Percentiles rank a stretch among this genome's conserved stretches.
Conservation (phyloP, 1,139 yeast genomes). For the Pichia sp. region DNA sequence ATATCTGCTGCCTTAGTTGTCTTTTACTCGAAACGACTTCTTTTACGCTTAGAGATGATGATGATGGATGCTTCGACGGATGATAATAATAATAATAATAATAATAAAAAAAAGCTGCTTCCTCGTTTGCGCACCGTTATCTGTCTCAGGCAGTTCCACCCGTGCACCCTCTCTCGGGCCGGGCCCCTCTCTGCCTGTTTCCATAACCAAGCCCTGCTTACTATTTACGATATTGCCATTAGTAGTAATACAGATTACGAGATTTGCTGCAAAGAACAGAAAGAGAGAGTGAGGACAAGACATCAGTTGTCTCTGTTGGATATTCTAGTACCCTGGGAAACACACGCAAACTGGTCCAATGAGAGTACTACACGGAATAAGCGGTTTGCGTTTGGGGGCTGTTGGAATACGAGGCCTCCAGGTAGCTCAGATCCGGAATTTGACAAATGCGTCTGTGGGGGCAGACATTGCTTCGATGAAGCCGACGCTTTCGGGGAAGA, state of each 20-base stretch:
- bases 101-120: neutral
- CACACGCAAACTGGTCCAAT: neutral
- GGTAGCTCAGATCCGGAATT: neutral
- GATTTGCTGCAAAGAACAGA: no score
- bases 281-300: no score
- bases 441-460: neutral
- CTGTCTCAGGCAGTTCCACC: neutral
- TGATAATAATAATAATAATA: neutral
- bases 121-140: neutral
- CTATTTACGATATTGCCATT: neutral
- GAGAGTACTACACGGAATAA: neutral
- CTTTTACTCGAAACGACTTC: no score
- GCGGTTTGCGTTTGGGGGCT: neutral
- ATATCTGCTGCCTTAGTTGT: no score
- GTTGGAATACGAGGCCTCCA: conserved; percentile 1
- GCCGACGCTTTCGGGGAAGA: conserved; percentile 4
- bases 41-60: no score
- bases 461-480: neutral
- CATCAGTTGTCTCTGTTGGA: no score
- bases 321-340: neutral
- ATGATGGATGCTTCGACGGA: no score
- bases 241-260: neutral
- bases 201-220: neutral
- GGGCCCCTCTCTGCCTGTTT: no score
- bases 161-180: neutral